These are phyloP conservation scores for Auriscalpium microsporum DNA, from an alignment of 768 basidiomycete species.

Conservation along the genomic window DNA sequence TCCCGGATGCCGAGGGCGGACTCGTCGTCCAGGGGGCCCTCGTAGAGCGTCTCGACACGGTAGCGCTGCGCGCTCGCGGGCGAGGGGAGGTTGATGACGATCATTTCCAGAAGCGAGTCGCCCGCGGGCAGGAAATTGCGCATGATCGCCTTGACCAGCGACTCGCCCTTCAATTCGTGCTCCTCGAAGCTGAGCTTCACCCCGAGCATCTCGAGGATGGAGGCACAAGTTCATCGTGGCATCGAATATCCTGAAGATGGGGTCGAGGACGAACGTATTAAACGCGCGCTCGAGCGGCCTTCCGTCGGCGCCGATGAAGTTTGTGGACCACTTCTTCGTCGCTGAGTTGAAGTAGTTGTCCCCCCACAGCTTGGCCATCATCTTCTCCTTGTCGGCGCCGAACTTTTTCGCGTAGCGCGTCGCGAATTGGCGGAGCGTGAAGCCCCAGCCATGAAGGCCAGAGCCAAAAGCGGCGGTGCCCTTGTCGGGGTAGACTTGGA, in stretches of 20 bases:
- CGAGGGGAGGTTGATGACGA: conserved; percentile 98
- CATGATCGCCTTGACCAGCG: conserved; percentile 95
- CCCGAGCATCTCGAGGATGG: conserved; percentile 94
- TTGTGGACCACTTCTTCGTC: conserved; percentile 94
- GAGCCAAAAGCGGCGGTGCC: conserved; percentile 99
- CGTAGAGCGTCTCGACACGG: conserved; percentile 99
- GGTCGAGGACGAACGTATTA: conserved; percentile 97
- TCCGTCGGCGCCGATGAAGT: conserved; percentile 63
- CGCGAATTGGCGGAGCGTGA: conserved; percentile 98
- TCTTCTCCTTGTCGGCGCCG: conserved; percentile 97
- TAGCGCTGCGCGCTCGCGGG: conserved; percentile 95
- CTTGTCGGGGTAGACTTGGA: conserved; percentile 97
- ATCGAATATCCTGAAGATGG: conserved; percentile 98
- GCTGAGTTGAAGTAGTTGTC: conserved; percentile 99
- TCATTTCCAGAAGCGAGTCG: conserved; percentile 98
- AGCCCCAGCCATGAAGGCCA: conserved; percentile 99
- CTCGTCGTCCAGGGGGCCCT: conserved; percentile 99
- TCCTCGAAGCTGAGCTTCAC: conserved; percentile 82
- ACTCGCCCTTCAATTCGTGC: conserved; percentile 90
- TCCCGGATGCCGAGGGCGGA: conserved; percentile 97
- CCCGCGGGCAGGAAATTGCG: conserved; percentile 99
- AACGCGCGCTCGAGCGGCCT: conserved; percentile 94
- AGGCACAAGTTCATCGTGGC: conserved; percentile 92
- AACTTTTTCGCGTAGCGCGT: conserved; percentile 94
- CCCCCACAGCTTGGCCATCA: conserved; percentile 97